phyloP scores from a whole-genome alignment of 2,329 filamentous ascomycete genomes.

The Capronia coronata region DNA sequence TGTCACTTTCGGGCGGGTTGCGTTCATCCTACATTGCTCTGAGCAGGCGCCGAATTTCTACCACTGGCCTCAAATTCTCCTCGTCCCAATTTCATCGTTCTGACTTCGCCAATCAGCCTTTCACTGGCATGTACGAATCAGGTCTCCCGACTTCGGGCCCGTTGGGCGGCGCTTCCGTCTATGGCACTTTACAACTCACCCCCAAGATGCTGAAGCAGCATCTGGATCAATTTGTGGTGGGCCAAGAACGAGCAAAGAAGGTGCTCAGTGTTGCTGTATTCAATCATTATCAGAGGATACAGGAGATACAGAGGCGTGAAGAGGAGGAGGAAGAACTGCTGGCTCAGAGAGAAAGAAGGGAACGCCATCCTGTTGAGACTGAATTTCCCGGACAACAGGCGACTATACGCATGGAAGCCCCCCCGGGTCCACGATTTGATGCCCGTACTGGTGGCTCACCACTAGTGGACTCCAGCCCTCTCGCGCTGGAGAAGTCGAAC shows the following conservation, averaged over 20 bases:
- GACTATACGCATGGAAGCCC: constrained; percentile 39
- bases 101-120: constrained; percentile 58
- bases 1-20: constrained; percentile 11
- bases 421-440: constrained; percentile 26
- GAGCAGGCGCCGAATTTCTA: constrained; percentile 16
- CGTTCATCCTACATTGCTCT: constrained; percentile 20
- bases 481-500: constrained; percentile 94
- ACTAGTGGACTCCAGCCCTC: constrained; percentile 49
- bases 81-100: constrained; percentile 52
- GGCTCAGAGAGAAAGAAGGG: constrained; percentile 64
- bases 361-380: constrained; percentile 72
- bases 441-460: constrained; percentile 32
- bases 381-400: constrained; percentile 58
- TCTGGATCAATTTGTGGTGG: constrained; percentile 92
- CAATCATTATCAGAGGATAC: constrained; percentile 89
- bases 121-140: constrained; percentile 57
- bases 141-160: constrained; percentile 57
- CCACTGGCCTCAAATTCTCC: constrained; percentile 29
- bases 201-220: constrained; percentile 72
- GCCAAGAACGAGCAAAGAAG: constrained; percentile 87
- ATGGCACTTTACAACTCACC: constrained; percentile 54
- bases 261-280: constrained; percentile 88
- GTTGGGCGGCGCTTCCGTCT: constrained; percentile 52
- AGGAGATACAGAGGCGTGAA: constrained; percentile 66
- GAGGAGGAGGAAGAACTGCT: constrained; percentile 70